Conservation (phyloP, 192 early-diverging fungal species). For the Pecoramyces ruminantium region DNA sequence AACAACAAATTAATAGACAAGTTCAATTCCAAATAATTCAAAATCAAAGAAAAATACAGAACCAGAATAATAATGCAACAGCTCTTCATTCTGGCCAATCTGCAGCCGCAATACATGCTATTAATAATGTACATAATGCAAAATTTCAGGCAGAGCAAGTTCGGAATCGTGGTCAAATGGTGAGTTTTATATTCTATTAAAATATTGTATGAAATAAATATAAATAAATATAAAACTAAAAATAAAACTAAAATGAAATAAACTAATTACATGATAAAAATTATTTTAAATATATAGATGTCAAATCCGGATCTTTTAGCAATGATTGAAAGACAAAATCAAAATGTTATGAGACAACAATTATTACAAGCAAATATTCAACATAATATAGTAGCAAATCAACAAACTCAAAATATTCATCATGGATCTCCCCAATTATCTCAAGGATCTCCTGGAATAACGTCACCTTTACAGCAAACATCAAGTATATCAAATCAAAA, state of each 20-base stretch:
- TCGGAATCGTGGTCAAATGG: not conserved
- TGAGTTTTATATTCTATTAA: too few relatives aligned
- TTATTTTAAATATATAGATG: too few relatives aligned
- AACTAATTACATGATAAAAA: too few relatives aligned
- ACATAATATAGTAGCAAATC: not conserved
- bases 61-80: not conserved
- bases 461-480: not conserved
- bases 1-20: not conserved
- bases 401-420: not conserved
- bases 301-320: too few relatives aligned
- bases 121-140: not conserved
- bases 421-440: not conserved
- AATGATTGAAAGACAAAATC: not conserved
- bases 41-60: not conserved
- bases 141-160: not conserved
- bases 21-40: not conserved
- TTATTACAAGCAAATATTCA: not conserved
- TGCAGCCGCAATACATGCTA: not conserved
- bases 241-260: too few relatives aligned
- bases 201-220: too few relatives aligned
- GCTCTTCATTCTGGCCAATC: not conserved
- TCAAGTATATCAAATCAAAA: not conserved
- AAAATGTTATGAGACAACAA: not conserved
- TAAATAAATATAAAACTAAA: too few relatives aligned
- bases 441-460: not conserved